A percentile compares a stretch with the other conserved stretches of the same genome.
Conservation (phyloP, 1,284 basidiomycete genomes). For the Sparassis latifolia region DNA sequence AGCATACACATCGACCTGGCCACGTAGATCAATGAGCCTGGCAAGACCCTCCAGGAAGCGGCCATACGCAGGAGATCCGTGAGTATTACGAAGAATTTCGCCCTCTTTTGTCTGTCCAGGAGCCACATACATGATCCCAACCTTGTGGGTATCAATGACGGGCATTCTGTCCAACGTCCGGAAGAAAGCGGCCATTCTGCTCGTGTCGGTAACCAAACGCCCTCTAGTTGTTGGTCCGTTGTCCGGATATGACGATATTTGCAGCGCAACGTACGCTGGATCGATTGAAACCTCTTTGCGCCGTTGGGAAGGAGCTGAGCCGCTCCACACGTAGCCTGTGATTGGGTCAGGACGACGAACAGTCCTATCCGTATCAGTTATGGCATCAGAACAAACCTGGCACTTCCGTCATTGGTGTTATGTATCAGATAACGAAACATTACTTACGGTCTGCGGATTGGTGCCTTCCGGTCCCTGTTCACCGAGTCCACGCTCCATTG, state of each 20-base stretch:
- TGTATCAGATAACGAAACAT: background rate
- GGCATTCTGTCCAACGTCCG: slow-evolving; percentile 80
- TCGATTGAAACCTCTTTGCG: slow-evolving; percentile 82
- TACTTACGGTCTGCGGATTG: background rate
- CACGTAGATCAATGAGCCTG: slow-evolving; percentile 83
- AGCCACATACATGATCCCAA: slow-evolving; percentile 94
- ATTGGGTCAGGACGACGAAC: slow-evolving; percentile 46
- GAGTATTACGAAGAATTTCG: slow-evolving; percentile 86
- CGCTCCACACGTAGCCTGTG: slow-evolving; percentile 81
- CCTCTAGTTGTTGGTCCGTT: slow-evolving; percentile 27
- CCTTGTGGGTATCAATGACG: slow-evolving; percentile 96
- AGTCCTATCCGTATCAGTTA: slow-evolving; percentile 7
- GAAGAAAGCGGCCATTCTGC: slow-evolving; percentile 49
- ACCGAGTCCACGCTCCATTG: slow-evolving; percentile 52
- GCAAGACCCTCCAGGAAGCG: slow-evolving; percentile 90
- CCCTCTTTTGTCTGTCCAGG: slow-evolving; percentile 82
- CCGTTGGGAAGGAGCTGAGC: slow-evolving; percentile 78
- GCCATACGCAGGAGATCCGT: slow-evolving; percentile 93
- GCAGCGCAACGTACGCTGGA: slow-evolving; percentile 84
- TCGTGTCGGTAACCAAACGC: slow-evolving; percentile 52
- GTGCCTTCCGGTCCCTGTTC: background rate
- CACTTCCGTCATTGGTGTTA: background rate
- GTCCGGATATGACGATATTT: slow-evolving; percentile 79
- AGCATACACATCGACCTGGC: slow-evolving; percentile 90
- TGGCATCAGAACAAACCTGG: background rate